Conservation (phyloP, 2,329 filamentous ascomycete genomes). For the Neofusicoccum cordaticola region DNA sequence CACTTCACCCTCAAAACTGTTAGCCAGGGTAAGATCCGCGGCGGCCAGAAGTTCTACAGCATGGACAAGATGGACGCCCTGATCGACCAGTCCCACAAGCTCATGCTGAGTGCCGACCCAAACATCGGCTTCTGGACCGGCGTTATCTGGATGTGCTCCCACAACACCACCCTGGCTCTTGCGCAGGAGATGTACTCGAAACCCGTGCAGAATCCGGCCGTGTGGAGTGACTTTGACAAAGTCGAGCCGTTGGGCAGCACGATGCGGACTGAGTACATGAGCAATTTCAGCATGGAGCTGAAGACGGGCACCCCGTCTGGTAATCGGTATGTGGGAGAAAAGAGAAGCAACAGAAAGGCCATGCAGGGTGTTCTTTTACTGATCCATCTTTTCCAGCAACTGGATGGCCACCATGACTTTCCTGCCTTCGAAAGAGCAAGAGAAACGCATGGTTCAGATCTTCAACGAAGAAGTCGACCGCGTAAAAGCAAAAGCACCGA, state of each 20-base stretch:
- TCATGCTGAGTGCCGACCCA: slow-evolving; percentile 23
- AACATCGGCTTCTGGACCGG: slow-evolving; percentile 15
- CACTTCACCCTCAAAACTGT: slow-evolving; percentile 25
- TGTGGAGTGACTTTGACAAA: slow-evolving; percentile 25
- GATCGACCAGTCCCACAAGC: slow-evolving; percentile 22
- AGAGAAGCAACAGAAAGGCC: not conserved
- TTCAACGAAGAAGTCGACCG: not conserved
- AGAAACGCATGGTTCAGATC: not conserved
- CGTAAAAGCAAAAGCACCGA: not conserved
- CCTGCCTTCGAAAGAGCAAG: not conserved
- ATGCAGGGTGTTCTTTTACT: not conserved
- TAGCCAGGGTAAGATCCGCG: slow-evolving; percentile 28
- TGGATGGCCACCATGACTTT: not conserved
- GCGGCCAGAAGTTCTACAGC: slow-evolving; percentile 33
- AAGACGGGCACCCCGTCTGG: not conserved
- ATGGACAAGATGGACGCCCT: slow-evolving; percentile 23
- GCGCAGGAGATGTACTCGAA: slow-evolving; percentile 25
- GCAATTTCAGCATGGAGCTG: slow-evolving; percentile 24
- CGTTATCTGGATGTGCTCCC: not conserved
- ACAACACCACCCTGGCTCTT: slow-evolving; percentile 23
- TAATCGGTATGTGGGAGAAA: slow-evolving; percentile 18
- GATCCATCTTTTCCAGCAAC: not conserved
- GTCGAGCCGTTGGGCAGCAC: slow-evolving; percentile 24
- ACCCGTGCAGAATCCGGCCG: slow-evolving; percentile 23
- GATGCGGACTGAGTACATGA: slow-evolving; percentile 26